Conservation (phyloP, 108 stramenopile species). For the Schizochytrium sp. region DNA sequence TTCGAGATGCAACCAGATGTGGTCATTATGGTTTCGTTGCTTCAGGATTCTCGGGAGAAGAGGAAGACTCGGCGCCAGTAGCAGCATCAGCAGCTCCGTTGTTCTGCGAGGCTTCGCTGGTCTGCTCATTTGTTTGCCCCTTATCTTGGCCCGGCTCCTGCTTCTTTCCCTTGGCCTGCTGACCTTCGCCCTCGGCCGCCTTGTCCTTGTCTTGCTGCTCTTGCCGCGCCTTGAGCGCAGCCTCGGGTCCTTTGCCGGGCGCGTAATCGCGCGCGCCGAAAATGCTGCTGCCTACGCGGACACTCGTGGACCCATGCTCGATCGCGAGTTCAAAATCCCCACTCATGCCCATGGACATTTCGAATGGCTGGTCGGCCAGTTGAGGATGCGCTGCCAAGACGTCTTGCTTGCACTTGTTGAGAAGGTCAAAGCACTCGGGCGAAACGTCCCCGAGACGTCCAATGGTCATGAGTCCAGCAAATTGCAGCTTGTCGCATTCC, state of each 20-base stretch:
- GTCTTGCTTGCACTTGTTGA: background rate
- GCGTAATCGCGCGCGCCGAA: slow-evolving; percentile 60
- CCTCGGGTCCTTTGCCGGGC: background rate
- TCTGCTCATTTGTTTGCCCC: too few relatives aligned
- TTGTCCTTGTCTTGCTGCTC: background rate
- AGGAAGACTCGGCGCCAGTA: too few relatives aligned
- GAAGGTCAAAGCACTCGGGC: background rate
- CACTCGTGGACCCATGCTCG: slow-evolving; percentile 74
- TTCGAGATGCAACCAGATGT: too few relatives aligned
- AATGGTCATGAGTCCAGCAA: slow-evolving; percentile 95
- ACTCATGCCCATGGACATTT: slow-evolving; percentile 96
- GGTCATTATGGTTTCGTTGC: too few relatives aligned
- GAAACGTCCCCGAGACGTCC: slow-evolving; percentile 77
- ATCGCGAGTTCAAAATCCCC: slow-evolving; percentile 91
- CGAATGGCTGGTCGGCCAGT: slow-evolving; percentile 38
- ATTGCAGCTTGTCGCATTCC: slow-evolving; percentile 59
- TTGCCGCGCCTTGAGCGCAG: background rate
- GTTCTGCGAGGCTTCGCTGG: too few relatives aligned
- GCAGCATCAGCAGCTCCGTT: too few relatives aligned
- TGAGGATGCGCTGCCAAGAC: slow-evolving; percentile 42
- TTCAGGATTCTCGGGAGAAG: too few relatives aligned
- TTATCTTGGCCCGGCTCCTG: too few relatives aligned
- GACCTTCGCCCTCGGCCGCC: background rate
- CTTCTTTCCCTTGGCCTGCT: background rate
- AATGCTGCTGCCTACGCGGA: slow-evolving; percentile 89